Percentiles rank a stretch among this genome's conserved stretches.
Conservation (phyloP, 768 basidiomycete genomes). For the Lactarius psammicola region DNA sequence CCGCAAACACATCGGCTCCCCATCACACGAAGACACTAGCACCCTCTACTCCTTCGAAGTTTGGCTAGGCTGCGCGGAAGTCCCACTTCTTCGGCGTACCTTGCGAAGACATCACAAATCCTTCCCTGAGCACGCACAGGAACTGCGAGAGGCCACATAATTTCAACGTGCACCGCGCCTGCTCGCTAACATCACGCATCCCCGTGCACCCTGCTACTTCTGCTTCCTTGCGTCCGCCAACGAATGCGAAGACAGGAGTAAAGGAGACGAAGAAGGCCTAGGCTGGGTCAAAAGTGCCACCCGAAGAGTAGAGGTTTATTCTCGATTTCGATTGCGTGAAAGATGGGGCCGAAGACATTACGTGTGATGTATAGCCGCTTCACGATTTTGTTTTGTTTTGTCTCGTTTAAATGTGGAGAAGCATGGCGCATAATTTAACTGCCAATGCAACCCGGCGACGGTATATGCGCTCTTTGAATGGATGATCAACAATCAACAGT, state of each 20-base stretch:
- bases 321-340: constrained; percentile 7
- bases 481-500: no score
- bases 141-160: not conserved
- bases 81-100: not conserved
- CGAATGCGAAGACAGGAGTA: not conserved
- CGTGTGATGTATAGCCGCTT: constrained; percentile 14
- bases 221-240: constrained; percentile 4
- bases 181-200: not conserved
- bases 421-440: not conserved
- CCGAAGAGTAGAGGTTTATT: not conserved
- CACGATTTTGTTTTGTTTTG: not conserved
- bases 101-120: not conserved
- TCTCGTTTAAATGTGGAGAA: not conserved
- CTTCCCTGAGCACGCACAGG: not conserved
- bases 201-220: constrained; percentile 14
- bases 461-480: no score
- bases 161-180: not conserved
- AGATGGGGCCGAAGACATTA: constrained; percentile 7
- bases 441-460: no score
- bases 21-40: not conserved
- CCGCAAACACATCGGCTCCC: not conserved
- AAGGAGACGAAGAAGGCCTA: not conserved
- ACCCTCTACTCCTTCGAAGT: not conserved
- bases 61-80: not conserved
- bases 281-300: not conserved